Percentiles rank a stretch among this genome's conserved stretches.
phyloP scores from a whole-genome alignment of 805 yeast species.

The Schwanniomyces yamadae region DNA sequence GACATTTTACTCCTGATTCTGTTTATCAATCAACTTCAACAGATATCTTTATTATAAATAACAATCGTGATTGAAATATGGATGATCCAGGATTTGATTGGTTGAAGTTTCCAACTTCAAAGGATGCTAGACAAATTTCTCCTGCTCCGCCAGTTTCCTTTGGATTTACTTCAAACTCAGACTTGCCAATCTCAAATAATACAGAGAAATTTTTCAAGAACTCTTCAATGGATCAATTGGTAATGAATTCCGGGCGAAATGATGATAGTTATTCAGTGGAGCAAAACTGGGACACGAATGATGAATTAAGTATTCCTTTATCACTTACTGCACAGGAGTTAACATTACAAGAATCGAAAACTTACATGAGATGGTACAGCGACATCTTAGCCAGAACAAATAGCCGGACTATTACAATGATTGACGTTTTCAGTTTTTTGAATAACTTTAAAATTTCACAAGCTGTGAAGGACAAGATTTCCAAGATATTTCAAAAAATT shows the following conservation, averaged over 20 bases:
- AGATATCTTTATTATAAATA: no score
- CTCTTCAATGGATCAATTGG: constrained; percentile 13
- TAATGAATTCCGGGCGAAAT: neutral
- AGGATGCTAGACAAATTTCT: constrained; percentile 8
- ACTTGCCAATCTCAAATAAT: constrained; percentile 4
- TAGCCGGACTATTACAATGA: constrained; percentile 61
- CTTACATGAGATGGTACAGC: constrained; percentile 92
- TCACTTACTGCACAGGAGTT: constrained; percentile 67
- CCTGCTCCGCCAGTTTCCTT: constrained; percentile 15
- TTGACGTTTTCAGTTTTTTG: constrained; percentile 77
- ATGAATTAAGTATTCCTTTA: constrained; percentile 52
- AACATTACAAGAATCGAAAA: constrained; percentile 72
- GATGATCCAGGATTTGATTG: constrained; percentile 49
- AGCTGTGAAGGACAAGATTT: constrained; percentile 49
- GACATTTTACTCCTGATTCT: no score
- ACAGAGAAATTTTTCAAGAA: constrained; percentile 6
- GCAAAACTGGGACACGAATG: neutral
- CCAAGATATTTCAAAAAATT: constrained; percentile 50
- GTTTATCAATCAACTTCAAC: no score
- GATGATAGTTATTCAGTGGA: constrained; percentile 16
- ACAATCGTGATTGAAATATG: no score
- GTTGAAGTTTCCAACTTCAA: constrained; percentile 33
- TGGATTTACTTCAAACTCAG: constrained; percentile 10
- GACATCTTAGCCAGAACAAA: constrained; percentile 74
- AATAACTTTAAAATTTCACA: constrained; percentile 69